phyloP scores from a whole-genome alignment of 148 eudicot genomes.

The Amaranthus cruentus region DNA sequence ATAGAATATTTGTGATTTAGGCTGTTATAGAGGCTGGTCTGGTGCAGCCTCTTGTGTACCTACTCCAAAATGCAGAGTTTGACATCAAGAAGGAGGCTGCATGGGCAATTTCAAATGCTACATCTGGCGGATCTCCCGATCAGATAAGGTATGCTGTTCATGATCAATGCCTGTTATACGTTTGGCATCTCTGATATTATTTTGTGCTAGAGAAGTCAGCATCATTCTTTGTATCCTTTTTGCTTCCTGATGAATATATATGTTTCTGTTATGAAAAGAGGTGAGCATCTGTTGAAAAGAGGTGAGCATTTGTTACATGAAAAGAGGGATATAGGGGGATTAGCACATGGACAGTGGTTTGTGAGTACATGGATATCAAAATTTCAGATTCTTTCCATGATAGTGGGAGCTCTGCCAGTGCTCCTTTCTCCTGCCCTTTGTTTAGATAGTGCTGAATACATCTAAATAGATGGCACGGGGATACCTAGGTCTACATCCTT shows the following conservation, averaged over 20 bases:
- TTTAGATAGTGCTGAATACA: too few relatives aligned
- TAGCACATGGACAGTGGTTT: too few relatives aligned
- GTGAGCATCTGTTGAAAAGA: background rate
- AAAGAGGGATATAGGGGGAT: too few relatives aligned
- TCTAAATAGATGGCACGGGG: too few relatives aligned
- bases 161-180: conserved; percentile 1
- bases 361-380: too few relatives aligned
- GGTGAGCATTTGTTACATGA: too few relatives aligned
- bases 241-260: background rate
- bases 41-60: conserved; percentile 54
- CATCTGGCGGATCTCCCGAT: conserved; percentile 72
- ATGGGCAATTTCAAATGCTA: conserved; percentile 81
- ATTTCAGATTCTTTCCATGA: too few relatives aligned
- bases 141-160: conserved; percentile 55
- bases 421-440: too few relatives aligned
- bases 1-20: conserved; percentile 30
- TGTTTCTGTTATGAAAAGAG: background rate
- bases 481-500: too few relatives aligned
- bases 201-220: background rate
- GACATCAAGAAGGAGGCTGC: conserved; percentile 88
- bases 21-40: conserved; percentile 63
- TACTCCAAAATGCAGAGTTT: conserved; percentile 68
- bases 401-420: too few relatives aligned
- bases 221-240: background rate
- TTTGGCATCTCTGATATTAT: background rate